Base-by-base conservation (phyloP, 2,329 filamentous ascomycete genomes). In the Colletotrichum godetiae region DNA sequence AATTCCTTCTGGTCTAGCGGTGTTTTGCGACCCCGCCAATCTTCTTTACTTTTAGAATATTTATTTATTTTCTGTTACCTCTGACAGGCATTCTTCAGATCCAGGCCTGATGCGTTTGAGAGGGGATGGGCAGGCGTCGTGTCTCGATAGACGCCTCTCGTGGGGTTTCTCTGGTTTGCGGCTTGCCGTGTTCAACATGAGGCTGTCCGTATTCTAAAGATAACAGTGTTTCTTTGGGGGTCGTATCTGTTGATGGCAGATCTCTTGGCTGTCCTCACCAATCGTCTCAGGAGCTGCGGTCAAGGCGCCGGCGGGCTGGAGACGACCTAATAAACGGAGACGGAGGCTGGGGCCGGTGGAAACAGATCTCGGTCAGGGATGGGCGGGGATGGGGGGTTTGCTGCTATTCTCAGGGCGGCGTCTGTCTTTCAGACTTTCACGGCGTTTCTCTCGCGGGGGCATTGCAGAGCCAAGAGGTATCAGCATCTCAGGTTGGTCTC, bases 1-100 rank as follows among this genome's bases (percentile, higher is more conserved):
- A 81, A 81, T 81, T 76, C 76, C 71, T 56, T 61, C 27, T 27
- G 56, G 27, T 35, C 62, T 70, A 70, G 67, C 60, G 55, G 67
- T 55, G 60, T 65, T 73, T 65, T 55, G 66, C 53, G 60, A 70
- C 70, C 66, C 59, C 55, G 46, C 70, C 60, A 65, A 65, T 37
- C 13, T 15, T 27, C 60, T 61, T 65, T 60, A 31, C 69, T 56
- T 73, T 61, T 35, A 53, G 63, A 49, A n/a, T 33, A 31, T 59
- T 33, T 19, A 12, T 55, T 7, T 19, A 31, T 37, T 35, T 35
- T 53, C 42, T 49, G 42, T 11, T 49, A 49, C 42, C 7, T 8
- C 42, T n/a, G 19, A 19, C 42, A n/a, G 42, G 42, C 42, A 10
- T n/a, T 49, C 42, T 49, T 49, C 42, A 49, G 42, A 7, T 49